Evolutionary conservation across 805 yeast genomes (phyloP).

Genomic region (Ogataea paradorogensis): DNA sequence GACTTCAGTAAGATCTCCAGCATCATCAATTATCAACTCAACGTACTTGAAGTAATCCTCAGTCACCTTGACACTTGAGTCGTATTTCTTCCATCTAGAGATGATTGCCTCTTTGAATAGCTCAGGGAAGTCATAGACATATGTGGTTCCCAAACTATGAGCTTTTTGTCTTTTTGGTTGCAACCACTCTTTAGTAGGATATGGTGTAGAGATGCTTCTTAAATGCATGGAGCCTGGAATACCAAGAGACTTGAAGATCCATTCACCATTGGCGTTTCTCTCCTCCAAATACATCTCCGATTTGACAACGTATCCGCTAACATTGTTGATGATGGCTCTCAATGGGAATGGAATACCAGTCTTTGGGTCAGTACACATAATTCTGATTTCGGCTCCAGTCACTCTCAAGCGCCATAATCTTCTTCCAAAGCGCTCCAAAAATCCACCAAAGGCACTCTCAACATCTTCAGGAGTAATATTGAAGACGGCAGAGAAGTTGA

Average conservation of each 20-base stretch:
- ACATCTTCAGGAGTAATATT: conserved; percentile 93
- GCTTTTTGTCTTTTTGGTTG: conserved; percentile 99
- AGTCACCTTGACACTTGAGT: conserved; percentile 56
- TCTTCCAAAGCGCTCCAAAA: conserved; percentile 96
- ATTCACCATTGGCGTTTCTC: conserved; percentile 86
- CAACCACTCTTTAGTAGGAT: conserved; percentile 95
- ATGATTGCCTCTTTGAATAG: conserved; percentile 89
- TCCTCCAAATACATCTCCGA: conserved; percentile 94
- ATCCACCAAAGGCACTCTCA: conserved; percentile 96
- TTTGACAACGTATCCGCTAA: conserved; percentile 95
- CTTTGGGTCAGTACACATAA: conserved; percentile 85
- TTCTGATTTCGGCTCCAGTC: conserved; percentile 96
- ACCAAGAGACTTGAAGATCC: conserved; percentile 96
- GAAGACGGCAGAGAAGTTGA: conserved; percentile 94
- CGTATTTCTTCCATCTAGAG: conserved; percentile 76
- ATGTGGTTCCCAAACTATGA: conserved; percentile 96
- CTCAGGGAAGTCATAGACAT: conserved; percentile 98
- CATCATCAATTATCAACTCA: conserved; percentile 84
- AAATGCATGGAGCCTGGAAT: conserved; percentile 96
- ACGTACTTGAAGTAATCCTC: conserved; percentile 73
- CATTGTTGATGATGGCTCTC: conserved; percentile 94
- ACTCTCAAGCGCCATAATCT: conserved; percentile 95
- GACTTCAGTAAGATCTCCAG: conserved; percentile 79
- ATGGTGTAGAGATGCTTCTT: conserved; percentile 93
- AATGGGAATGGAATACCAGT: conserved; percentile 92